These are phyloP conservation scores for Candida easanensis DNA, from an alignment of 805 yeast species.

Conservation along the genomic window DNA sequence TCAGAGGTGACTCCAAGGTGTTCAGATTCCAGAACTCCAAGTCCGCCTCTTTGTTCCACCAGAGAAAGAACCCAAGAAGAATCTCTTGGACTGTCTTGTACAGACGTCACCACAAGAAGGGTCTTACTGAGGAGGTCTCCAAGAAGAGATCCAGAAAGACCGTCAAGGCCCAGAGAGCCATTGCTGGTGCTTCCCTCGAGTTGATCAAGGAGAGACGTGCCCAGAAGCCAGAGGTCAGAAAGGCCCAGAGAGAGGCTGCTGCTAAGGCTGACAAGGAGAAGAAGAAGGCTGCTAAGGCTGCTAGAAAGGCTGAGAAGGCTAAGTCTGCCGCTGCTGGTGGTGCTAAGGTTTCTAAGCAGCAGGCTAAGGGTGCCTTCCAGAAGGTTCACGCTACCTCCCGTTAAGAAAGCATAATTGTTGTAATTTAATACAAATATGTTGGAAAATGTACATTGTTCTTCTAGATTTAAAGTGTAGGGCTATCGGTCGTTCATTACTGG, in stretches of 20 bases:
- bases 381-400: conserved; percentile 96
- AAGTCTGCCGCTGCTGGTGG: conserved; percentile 75
- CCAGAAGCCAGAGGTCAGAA: conserved; percentile 94
- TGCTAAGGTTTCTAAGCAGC: conserved; percentile 86
- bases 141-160: conserved; percentile 97
- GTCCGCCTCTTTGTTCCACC: conserved; percentile 96
- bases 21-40: conserved; percentile 99
- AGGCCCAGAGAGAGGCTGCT: conserved; percentile 95
- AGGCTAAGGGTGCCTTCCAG: conserved; percentile 97
- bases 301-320: conserved; percentile 94
- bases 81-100: conserved; percentile 98
- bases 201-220: conserved; percentile 97
- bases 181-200: conserved; percentile 99
- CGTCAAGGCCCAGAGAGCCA: conserved; percentile 98
- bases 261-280: conserved; percentile 78
- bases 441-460: conserved; percentile 16
- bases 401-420: conserved; percentile 43
- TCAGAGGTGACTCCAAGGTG: conserved; percentile 99
- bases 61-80: conserved; percentile 99
- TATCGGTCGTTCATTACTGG: too few relatives aligned
- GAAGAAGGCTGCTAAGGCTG: conserved; percentile 88
- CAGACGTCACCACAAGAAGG: conserved; percentile 99
- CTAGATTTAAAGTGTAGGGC: background rate
- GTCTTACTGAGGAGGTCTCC: conserved; percentile 96
- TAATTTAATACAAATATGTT: conserved; percentile 18